Base-by-base conservation (phyloP, 2,329 filamentous ascomycete species). In the Trichothecium roseum region DNA sequence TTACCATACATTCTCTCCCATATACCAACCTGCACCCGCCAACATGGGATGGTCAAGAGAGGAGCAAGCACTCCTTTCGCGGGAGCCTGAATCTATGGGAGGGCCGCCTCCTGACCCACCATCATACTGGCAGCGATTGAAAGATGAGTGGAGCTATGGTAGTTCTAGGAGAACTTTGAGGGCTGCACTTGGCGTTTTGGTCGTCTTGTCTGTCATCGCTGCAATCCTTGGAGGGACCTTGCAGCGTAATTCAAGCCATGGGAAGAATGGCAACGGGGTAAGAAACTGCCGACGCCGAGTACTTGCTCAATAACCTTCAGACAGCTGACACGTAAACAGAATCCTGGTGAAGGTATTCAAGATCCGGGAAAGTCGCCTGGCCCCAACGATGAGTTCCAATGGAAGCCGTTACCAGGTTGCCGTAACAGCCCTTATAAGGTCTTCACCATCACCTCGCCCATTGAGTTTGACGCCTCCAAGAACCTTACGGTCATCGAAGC, bases 31-130 rank as follows among this genome's bases (percentile, higher is more conserved):
- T 30, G 35, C 40, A 14, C 31, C 40, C 31, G 40, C 37, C 36
- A 56, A 38, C 18, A 71, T 71, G 66, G 64, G 62, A 5, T 42
- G 48, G 9, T 45, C 52, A 3, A 55, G 60, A 28, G 68, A 73
- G 45, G 52, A 55, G 15, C 58, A 62, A 32, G 53, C 57, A 37
- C 51, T 72, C 4, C 53, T 72, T 37, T 48, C 52, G 20, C 46
- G 53, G 30, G 54, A 55, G 5, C 66, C 64, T 6, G 56, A 72
- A 57, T 69, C 64, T 40, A 69, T 70, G 60, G 56, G 62, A 27
- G 54, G 44, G 8, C 7, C 22, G 18, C 15, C 33, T 15, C 44
- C 45, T 30, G 49, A 35, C 46, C 30, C 38, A 27, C 38, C 42
- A 3, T 47, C 53, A 3, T 40, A 52, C 43, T 56, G 52, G 52